Percentiles rank a stretch among this genome's conserved stretches.
These are phyloP conservation scores for Quercus phellos DNA, from an alignment of 331 rosid species.

Conservation along the genomic window DNA sequence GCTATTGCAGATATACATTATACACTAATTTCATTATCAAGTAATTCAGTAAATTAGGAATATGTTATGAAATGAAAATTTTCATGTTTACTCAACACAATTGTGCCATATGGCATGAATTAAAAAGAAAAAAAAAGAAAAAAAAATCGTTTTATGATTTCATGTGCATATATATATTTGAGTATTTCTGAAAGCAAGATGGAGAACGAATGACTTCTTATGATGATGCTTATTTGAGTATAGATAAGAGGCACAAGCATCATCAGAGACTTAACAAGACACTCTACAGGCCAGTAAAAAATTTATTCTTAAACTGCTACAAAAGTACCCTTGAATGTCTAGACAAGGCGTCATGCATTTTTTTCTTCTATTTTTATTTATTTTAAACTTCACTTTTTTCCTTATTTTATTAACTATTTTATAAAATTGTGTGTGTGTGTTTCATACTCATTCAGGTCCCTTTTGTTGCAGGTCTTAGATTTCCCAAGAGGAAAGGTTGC, in stretches of 20 bases:
- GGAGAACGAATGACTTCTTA: neutral
- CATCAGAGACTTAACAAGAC: neutral
- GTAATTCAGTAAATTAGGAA: neutral
- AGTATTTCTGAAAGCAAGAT: neutral
- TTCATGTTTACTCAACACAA: neutral
- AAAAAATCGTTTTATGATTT: neutral
- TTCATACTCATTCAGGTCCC: neutral
- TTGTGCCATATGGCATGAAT: neutral
- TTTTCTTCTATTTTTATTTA: neutral
- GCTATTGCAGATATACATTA: neutral
- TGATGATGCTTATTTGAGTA: neutral
- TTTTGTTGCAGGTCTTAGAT: conserved; percentile 38
- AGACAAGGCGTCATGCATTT: neutral
- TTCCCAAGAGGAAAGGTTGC: conserved; percentile 70
- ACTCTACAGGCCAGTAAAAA: neutral
- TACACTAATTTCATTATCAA: neutral
- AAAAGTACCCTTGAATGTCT: neutral
- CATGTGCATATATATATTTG: neutral
- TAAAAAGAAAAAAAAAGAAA: neutral
- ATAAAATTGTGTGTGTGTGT: neutral
- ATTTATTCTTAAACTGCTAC: neutral
- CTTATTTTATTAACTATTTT: neutral
- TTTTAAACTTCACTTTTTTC: neutral
- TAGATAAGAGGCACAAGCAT: no score
- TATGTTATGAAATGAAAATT: neutral